Percentiles rank a stretch among this genome's conserved stretches.
Conservation (phyloP, 2,329 filamentous ascomycete species). For the Fusarium pininemorale region DNA sequence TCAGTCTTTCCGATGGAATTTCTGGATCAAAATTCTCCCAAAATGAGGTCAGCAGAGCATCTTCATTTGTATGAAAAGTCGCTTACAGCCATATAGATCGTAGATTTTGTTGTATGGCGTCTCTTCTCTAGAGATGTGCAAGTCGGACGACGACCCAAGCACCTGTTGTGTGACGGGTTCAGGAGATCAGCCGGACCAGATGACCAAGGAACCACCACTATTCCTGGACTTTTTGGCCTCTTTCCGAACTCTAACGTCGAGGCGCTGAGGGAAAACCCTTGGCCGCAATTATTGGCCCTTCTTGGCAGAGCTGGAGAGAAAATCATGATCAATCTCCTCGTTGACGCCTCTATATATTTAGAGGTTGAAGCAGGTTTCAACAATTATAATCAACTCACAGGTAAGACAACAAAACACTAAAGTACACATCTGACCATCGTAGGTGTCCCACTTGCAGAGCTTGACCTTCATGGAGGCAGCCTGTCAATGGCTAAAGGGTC, state of each 20-base stretch:
- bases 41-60: constrained; percentile 62
- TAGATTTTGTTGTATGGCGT: constrained; percentile 80
- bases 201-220: constrained; percentile 49
- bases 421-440: neutral
- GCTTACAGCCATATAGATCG: constrained; percentile 62
- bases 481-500: neutral
- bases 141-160: constrained; percentile 64
- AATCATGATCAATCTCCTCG: constrained; percentile 79
- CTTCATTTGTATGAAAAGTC: neutral
- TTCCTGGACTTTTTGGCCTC: constrained; percentile 72
- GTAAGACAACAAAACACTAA: constrained; percentile 53
- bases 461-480: constrained; percentile 43
- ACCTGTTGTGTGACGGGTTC: constrained; percentile 87
- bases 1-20: constrained; percentile 60
- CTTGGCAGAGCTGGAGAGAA: constrained; percentile 79
- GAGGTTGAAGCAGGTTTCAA: constrained; percentile 66
- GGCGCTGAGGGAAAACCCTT: constrained; percentile 73
- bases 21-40: constrained; percentile 63
- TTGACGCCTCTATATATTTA: constrained; percentile 81
- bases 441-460: constrained; percentile 63
- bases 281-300: constrained; percentile 78
- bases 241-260: constrained; percentile 77
- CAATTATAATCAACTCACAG: constrained; percentile 83
- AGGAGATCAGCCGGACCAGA: constrained; percentile 57
- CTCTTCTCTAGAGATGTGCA: constrained; percentile 71